A percentile compares a stretch with the other conserved stretches of the same genome.
Evolutionary conservation across 495 filamentous ascomycete genomes (phyloP).

Genomic region (Daldinia caldariorum): DNA sequence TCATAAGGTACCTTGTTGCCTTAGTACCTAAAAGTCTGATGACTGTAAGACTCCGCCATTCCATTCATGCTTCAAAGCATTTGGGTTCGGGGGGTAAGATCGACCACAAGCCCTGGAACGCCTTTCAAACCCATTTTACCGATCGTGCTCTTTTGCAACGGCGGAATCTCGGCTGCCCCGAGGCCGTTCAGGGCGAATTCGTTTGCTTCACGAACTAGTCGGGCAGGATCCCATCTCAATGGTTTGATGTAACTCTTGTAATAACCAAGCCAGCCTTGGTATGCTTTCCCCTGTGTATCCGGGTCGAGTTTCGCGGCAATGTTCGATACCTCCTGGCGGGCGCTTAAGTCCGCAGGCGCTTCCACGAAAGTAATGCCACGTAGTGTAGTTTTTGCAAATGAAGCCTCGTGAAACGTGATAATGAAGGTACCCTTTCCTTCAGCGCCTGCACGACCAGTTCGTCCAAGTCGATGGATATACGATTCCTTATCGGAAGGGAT

Average conservation of each 20-base stretch:
- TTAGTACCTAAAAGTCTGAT: not conserved
- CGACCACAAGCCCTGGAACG: slow-evolving; percentile 49
- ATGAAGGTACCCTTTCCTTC: slow-evolving; percentile 74
- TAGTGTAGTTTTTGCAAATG: slow-evolving; percentile 60
- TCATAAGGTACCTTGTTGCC: not conserved
- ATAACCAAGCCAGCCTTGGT: slow-evolving; percentile 59
- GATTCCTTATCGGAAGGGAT: slow-evolving; percentile 68
- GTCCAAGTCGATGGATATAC: slow-evolving; percentile 79
- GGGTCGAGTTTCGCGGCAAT: slow-evolving; percentile 37
- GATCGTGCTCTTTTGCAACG: slow-evolving; percentile 55
- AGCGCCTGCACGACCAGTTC: slow-evolving; percentile 75
- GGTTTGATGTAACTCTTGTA: slow-evolving; percentile 61
- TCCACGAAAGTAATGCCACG: slow-evolving; percentile 50
- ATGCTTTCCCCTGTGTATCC: slow-evolving; percentile 42
- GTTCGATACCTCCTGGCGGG: slow-evolving; percentile 35
- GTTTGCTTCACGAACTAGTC: slow-evolving; percentile 59
- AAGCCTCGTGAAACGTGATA: slow-evolving; percentile 67
- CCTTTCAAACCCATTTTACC: slow-evolving; percentile 66
- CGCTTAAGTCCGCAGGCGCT: slow-evolving; percentile 44
- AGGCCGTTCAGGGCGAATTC: slow-evolving; percentile 55
- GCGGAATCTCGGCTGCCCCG: slow-evolving; percentile 57
- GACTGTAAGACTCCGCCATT: not conserved
- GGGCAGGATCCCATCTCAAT: slow-evolving; percentile 49
- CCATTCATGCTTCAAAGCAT: too few species aligned
- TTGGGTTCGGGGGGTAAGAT: too few species aligned